Base-by-base conservation (phyloP, 345 rosid genomes). In the Camelina laxa region DNA sequence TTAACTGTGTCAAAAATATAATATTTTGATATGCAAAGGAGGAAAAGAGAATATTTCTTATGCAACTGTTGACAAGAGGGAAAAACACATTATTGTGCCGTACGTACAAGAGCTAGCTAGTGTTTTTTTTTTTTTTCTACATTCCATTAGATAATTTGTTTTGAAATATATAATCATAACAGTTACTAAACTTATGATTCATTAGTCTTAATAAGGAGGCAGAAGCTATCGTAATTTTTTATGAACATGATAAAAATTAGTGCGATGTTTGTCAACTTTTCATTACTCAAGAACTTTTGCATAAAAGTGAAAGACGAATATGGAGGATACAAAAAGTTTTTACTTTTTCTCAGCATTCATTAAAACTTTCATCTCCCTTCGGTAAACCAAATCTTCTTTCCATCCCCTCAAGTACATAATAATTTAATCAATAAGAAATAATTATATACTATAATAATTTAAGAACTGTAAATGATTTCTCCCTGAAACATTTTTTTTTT, bases 71-170 rank as follows among this genome's bases (percentile, higher is more conserved):
- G 42, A 48, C 17, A 24, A 22, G 1, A 45, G 48, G 48, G 9
- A 16, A 58, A 55, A 58, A 36, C 60, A 66, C 44, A 58, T 19
- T 48, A 19, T 74, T 66, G 78, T 2, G 55, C 67, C 73, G 67
- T 66, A 59, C 72, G 30, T 24, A 24, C 30, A 24, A 24, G 27
- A 2, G 5, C 5, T 24, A 24, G 27, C 27, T 24, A 24, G 27
- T 24, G 30, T 24, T 4, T 24, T 2, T 65, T 66, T n/a, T 57
- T 66, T 47, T 65, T 66, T 66, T 74, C 77, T 21, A 21, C 30
- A 5, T 57, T 45, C 21, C 9, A 47, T 58, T 22, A 17, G 19
- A 56, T 56, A 38, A 35, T 47, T 11, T n/a, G 13, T 33, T 42
- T 39, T 17, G 3, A 39, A 8, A 19, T 14, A 51, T 11, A 24